Conservation (phyloP, 768 basidiomycete species). For the Mycena capillaripes region DNA sequence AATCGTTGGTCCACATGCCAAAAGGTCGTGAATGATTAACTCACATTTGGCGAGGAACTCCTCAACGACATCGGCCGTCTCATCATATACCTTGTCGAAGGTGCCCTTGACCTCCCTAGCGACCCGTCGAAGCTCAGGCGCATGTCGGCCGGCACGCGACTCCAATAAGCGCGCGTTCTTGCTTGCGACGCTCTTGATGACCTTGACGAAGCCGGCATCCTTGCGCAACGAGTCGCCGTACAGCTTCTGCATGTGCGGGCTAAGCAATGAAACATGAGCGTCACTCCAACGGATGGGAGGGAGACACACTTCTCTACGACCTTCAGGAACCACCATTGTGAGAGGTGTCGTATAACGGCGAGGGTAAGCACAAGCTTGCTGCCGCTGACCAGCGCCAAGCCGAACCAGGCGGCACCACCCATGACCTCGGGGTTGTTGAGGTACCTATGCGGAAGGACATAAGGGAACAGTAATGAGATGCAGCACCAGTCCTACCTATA, state of each 20-base stretch:
- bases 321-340: conserved; percentile 97
- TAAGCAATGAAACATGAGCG: conserved; percentile 44
- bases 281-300: background rate
- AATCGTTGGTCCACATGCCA: background rate
- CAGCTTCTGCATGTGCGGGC: conserved; percentile 98
- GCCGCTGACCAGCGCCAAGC: conserved; percentile 90
- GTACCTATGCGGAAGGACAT: conserved; percentile 67
- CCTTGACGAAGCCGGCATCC: conserved; percentile 97
- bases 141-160: conserved; percentile 83
- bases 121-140: conserved; percentile 85
- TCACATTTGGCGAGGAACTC: conserved; percentile 93
- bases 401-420: conserved; percentile 97
- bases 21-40: conserved; percentile 41
- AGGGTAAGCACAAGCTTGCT: conserved; percentile 92
- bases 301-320: conserved; percentile 88
- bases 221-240: conserved; percentile 95
- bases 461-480: conserved; percentile 7
- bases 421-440: conserved; percentile 96
- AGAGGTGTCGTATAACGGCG: conserved; percentile 87
- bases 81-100: conserved; percentile 95
- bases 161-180: conserved; percentile 86
- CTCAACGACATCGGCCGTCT: conserved; percentile 93
- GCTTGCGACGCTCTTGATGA: conserved; percentile 93
- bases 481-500: conserved; percentile 74
- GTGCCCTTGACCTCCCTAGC: conserved; percentile 84